Conservation (phyloP, 2,329 filamentous ascomycete genomes). For the Botrytis paeoniae region DNA sequence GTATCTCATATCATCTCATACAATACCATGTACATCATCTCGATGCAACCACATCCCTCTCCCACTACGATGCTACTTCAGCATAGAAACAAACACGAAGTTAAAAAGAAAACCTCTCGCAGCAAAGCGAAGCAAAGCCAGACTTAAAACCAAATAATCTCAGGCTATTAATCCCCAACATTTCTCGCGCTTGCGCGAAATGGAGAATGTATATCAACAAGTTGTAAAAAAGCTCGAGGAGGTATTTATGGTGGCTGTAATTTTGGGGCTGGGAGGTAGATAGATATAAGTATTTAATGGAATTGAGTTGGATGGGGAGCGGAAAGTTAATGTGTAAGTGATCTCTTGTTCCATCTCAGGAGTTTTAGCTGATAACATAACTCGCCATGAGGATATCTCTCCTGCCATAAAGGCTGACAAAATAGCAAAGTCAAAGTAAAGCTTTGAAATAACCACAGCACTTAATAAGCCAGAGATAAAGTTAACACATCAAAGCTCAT, state of each 20-base stretch:
- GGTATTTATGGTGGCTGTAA: not conserved
- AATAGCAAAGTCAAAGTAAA: not conserved
- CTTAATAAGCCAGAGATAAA: not conserved
- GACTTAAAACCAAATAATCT: not conserved
- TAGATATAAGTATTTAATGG: not conserved
- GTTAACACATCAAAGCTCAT: not conserved
- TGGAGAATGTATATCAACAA: not conserved
- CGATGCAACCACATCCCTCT: not conserved
- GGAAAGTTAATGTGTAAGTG: not conserved
- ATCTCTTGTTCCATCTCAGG: not conserved
- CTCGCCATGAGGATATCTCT: not conserved
- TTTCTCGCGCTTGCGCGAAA: not conserved
- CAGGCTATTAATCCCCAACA: not conserved
- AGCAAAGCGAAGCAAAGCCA: no score
- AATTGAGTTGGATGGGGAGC: not conserved
- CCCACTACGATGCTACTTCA: not conserved
- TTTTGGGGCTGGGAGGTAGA: not conserved
- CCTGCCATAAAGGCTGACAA: not conserved
- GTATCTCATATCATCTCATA: not conserved
- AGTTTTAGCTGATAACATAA: not conserved
- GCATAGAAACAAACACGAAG: not conserved
- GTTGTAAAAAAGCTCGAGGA: fast-evolving
- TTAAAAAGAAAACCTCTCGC: not conserved
- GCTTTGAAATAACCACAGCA: not conserved
- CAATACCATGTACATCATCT: not conserved